Base-by-base conservation (phyloP, 768 basidiomycete genomes). In the Tulasnella sp. region DNA sequence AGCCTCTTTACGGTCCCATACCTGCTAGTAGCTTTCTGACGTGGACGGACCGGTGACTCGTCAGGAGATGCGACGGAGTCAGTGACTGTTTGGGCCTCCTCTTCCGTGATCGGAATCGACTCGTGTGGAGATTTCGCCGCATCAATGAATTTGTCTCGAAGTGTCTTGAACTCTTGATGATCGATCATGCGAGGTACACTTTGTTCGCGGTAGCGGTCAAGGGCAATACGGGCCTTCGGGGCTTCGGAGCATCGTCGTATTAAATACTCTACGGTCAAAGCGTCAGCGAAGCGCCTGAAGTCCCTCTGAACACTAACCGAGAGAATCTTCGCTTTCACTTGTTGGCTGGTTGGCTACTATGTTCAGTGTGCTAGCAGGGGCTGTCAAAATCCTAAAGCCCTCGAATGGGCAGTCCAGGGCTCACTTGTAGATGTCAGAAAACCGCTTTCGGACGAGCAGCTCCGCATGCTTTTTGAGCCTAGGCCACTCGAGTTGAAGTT, bases 281-380 rank as follows among this genome's bases (percentile, higher is more conserved):
- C 7, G 5, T 67, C 29, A 67, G 61, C 26, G 5, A 67, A 67
- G 15, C 2, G 4, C 5, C 13, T 29, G 3, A 26, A 67, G 9
- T 67, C 23, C 0, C 26, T 35, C 5, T 6, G 0, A 67, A 67
- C 15, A 67, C 61, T 16, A 13, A 67, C 61, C 61, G 3, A 35
- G 29, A 35, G 61, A 16, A 10, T 67, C 61, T 29, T 67, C 6
- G 10, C 1, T 9, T 13, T 35, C 61, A 18, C 15, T 32, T 26
- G 15, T 15, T 0, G 0, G 13, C 3, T 67, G 5, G 5, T 2
- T 26, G 5, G 0, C 5, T 5, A 35, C 16, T 0, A 5, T 13
- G 13, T 67, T 0, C 16, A 67, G 26, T 0, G 9, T 67, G 7
- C 61, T 67, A 2, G 55, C 2, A n/a, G 13, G 10, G n/a, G 18